These are phyloP conservation scores for Anisodus acutangulus DNA, from an alignment of 257 asterid genomes.

Conservation along the genomic window DNA sequence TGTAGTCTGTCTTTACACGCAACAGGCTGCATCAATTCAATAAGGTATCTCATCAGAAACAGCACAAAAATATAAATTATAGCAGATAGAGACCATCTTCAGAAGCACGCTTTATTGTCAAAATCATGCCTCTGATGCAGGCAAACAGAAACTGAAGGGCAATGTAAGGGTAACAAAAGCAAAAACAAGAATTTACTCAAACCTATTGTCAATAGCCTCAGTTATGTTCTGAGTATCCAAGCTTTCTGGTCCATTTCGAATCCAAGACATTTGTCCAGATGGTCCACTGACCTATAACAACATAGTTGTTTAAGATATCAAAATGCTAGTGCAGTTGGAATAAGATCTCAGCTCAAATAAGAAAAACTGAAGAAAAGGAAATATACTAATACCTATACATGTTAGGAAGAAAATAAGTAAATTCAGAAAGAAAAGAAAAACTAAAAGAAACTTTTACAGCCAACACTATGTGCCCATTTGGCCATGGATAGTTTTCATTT, in stretches of 20 bases:
- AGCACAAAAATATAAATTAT: conserved; percentile 31
- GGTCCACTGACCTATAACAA: conserved; percentile 84
- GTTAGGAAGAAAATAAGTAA: not conserved
- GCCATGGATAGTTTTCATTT: too few relatives aligned
- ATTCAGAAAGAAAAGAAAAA: not conserved
- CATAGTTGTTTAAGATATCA: conserved; percentile 26
- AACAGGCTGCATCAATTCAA: conserved; percentile 58
- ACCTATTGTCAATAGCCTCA: conserved; percentile 86
- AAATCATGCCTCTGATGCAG: not conserved
- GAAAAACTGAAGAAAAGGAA: not conserved
- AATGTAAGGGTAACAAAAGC: not conserved
- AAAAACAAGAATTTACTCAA: conserved; percentile 32
- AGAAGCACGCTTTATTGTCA: not conserved
- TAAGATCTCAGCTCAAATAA: conserved; percentile 1
- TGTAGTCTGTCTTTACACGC: conserved; percentile 71
- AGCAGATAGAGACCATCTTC: not conserved
- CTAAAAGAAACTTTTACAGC: not conserved
- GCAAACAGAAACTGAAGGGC: not conserved
- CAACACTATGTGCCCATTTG: not conserved
- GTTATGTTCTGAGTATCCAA: conserved; percentile 69
- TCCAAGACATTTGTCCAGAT: conserved; percentile 96
- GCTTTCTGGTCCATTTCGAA: conserved; percentile 83
- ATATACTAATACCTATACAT: too few relatives aligned
- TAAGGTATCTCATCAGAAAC: conserved; percentile 24
- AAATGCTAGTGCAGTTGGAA: conserved; percentile 22